Percentiles rank a stretch among this genome's conserved stretches.
Conservation (phyloP, 2,329 filamentous ascomycete genomes). For the Teratosphaeria gauchensis region DNA sequence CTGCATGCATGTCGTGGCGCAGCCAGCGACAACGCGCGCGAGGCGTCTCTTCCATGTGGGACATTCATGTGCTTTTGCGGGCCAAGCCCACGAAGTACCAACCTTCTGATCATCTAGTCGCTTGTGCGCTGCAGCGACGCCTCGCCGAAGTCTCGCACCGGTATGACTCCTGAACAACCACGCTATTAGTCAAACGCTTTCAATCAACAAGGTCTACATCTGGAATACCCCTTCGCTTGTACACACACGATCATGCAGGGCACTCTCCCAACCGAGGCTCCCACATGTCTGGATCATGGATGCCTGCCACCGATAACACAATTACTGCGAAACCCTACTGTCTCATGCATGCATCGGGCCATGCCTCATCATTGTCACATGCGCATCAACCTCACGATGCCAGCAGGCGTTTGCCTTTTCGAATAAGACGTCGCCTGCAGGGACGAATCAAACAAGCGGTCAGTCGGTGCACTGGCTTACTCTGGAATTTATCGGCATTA, state of each 20-base stretch:
- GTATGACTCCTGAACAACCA: neutral
- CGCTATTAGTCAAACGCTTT: neutral
- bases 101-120: neutral
- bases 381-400: neutral
- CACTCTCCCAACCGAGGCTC: neutral
- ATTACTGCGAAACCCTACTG: neutral
- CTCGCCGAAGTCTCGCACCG: neutral
- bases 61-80: neutral
- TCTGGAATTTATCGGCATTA: neutral
- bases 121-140: neutral
- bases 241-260: neutral
- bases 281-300: neutral
- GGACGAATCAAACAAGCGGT: neutral
- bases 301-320: neutral
- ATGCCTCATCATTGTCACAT: neutral
- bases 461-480: neutral
- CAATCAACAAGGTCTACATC: neutral
- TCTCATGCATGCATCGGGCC: neutral
- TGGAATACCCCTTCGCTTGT: neutral
- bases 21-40: neutral
- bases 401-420: neutral
- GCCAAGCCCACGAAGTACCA: neutral
- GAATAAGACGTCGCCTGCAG: neutral
- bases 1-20: neutral
- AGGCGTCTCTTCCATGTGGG: neutral